phyloP scores from a whole-genome alignment of 345 rosid genomes.

The Eucalyptus cladocalyx region DNA sequence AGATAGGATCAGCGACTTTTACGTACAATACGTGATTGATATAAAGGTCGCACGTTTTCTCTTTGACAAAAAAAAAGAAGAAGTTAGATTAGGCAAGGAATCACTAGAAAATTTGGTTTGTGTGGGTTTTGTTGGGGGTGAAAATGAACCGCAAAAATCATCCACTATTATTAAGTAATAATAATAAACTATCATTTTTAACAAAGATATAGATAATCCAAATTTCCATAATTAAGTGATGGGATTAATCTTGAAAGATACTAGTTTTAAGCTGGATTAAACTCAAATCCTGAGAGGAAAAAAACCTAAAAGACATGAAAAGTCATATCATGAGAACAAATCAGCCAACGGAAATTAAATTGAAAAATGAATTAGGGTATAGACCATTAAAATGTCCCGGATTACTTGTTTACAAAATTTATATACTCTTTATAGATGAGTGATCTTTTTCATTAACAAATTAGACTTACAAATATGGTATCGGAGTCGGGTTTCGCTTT shows the following conservation, averaged over 20 bases:
- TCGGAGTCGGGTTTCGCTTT: fast-evolving
- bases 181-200: neutral
- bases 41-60: neutral
- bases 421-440: neutral
- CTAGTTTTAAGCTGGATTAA: neutral
- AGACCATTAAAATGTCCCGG: fast-evolving
- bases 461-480: neutral
- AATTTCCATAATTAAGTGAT: neutral
- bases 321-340: neutral
- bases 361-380: neutral
- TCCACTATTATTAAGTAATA: neutral
- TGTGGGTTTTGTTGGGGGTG: neutral
- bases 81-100: neutral
- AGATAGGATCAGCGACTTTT: neutral
- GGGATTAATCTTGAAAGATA: neutral
- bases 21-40: neutral
- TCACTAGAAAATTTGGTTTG: neutral
- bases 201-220: neutral
- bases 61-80: neutral
- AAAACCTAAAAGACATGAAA: neutral
- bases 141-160: neutral
- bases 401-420: neutral
- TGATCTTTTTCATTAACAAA: fast-evolving
- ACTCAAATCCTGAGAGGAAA: neutral
- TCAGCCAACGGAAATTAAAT: fast-evolving